A percentile compares a stretch with the other conserved stretches of the same genome.
Conservation (phyloP, 768 basidiomycete species). For the Serpula lacrymans region DNA sequence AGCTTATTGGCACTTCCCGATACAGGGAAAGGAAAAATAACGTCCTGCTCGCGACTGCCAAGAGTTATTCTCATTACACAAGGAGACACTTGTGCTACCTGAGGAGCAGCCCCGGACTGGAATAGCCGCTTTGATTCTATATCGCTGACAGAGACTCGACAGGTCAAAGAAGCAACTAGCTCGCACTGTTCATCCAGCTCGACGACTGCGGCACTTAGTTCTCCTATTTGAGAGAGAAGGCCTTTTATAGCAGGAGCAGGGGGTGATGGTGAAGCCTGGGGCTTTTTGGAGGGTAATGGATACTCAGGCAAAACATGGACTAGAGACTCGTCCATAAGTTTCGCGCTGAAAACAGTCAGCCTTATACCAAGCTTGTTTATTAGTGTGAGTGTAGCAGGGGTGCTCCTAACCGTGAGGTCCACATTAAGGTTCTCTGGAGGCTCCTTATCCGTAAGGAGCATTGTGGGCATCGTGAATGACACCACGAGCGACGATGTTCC, state of each 20-base stretch:
- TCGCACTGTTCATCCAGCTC: slow-evolving; percentile 16
- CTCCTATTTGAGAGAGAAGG: slow-evolving; percentile 10
- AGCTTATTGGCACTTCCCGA: slow-evolving; percentile 29
- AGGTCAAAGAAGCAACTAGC: slow-evolving; percentile 7
- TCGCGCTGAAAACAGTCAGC: slow-evolving; percentile 15
- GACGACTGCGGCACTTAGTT: not conserved
- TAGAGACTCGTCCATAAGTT: slow-evolving; percentile 13
- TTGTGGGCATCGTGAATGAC: slow-evolving; percentile 32
- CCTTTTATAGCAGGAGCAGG: no score
- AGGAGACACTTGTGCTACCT: slow-evolving; percentile 27
- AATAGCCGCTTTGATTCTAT: slow-evolving; percentile 6
- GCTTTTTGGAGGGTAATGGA: slow-evolving; percentile 1
- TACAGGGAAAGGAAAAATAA: slow-evolving; percentile 37
- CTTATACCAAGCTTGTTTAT: slow-evolving; percentile 10
- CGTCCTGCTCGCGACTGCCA: slow-evolving; percentile 4
- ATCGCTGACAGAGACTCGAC: slow-evolving; percentile 10
- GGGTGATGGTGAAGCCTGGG: not conserved
- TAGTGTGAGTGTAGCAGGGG: slow-evolving; percentile 2
- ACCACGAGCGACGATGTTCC: slow-evolving; percentile 34
- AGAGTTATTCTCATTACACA: slow-evolving; percentile 30
- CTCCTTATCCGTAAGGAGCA: slow-evolving; percentile 23
- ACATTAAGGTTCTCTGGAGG: slow-evolving; percentile 11
- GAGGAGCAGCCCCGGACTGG: slow-evolving; percentile 10
- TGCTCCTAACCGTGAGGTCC: slow-evolving; percentile 13
- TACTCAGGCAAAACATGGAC: slow-evolving; percentile 21